A percentile compares a stretch with the other conserved stretches of the same genome.
phyloP scores from a whole-genome alignment of 2,329 filamentous ascomycete genomes.

The Hypoxylon sp. region DNA sequence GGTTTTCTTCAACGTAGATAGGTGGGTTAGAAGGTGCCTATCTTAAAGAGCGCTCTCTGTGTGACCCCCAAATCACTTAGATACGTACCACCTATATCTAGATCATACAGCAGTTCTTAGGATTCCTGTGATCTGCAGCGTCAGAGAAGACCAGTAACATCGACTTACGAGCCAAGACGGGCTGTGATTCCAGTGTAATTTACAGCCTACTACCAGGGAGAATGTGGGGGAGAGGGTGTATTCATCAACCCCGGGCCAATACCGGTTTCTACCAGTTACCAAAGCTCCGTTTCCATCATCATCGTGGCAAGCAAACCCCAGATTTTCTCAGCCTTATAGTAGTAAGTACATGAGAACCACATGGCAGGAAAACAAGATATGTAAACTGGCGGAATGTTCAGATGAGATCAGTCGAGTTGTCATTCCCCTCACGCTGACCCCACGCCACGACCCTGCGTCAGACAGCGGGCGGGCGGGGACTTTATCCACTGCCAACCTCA shows the following conservation, averaged over 20 bases:
- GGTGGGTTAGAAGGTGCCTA: no score
- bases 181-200: neutral
- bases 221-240: constrained; percentile 4
- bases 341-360: constrained; percentile 37
- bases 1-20: constrained; percentile 4
- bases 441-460: constrained; percentile 11
- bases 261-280: neutral
- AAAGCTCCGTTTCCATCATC: neutral
- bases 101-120: constrained; percentile 6
- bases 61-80: constrained; percentile 16
- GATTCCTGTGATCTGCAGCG: constrained; percentile 24
- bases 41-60: neutral
- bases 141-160: neutral
- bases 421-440: neutral
- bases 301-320: constrained; percentile 19
- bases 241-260: neutral
- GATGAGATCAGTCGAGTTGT: constrained; percentile 2
- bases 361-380: constrained; percentile 19
- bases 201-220: neutral
- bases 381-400: neutral
- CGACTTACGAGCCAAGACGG: neutral
- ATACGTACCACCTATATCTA: neutral
- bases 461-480: constrained; percentile 4
- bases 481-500: constrained; percentile 1
- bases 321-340: constrained; percentile 29